Evolutionary conservation across 306 rosid species (phyloP), one percentile per base, ranked within the genome.

Genomic region (Prunus davidiana): DNA sequence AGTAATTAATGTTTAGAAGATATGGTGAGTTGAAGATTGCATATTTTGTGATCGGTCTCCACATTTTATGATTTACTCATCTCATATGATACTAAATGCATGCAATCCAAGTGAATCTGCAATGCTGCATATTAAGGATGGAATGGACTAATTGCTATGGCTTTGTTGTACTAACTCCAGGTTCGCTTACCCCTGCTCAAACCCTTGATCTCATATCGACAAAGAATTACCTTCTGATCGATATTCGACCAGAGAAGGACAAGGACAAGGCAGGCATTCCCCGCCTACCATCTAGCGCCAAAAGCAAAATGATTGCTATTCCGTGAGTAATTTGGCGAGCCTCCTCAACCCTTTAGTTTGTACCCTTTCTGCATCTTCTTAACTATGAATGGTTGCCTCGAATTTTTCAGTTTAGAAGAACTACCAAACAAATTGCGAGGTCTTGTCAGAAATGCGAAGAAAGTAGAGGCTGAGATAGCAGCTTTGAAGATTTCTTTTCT

Each of bases 261-360:
- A 96, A 96, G 83, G 92, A 89, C 84, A 92, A 88, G 79, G 50
- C 97, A 1, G 99, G 97, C 72, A 79, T 92, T 71, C 99, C 99
- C 63, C 96, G 96, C 65, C 97, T 95, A 75, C 97, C 99, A 13
- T 89, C 99, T 32, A 87, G 81, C 43, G 93, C 89, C 11, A 91
- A 90, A 84, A 91, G 81, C 90, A 88, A 73, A 67, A 47, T 88
- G 87, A 77, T 89, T 78, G 83, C 97, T 64, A 83, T 96, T 75
- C 97, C 99, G 97, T 96, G 89, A 89, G 97, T 90, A 67, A 75
- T 20, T 61, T 70, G 9, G 34, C 57, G 27, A 76, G 4, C 68
- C 50, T 54, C 9, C 76, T 76, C 80, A 64, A 41, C 41, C n/a
- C 41, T 30, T 11, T 61, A 61, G 27, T 61, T 8, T 12, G 43